Evolutionary conservation across 139 green algal species (phyloP).

Genomic region (Tetraselmis striata): DNA sequence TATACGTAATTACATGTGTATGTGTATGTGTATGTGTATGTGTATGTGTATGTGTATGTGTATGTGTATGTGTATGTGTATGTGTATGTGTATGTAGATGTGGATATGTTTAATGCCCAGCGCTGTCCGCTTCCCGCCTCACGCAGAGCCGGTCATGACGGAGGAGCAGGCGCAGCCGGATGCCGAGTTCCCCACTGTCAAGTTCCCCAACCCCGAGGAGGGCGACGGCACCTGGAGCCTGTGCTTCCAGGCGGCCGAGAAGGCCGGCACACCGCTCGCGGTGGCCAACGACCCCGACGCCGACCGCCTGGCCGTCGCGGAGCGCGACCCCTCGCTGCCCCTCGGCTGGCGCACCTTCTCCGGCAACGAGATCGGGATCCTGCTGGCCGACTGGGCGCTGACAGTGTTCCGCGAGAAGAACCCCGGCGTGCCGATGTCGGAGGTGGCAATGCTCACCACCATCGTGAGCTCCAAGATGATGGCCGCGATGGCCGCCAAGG

Average conservation of each 20-base stretch:
- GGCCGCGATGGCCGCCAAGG: conserved; percentile 37
- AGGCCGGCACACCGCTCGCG: conserved; percentile 31
- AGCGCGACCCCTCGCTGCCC: conserved; percentile 18
- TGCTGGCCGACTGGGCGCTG: conserved; percentile 70
- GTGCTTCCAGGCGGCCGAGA: conserved; percentile 42
- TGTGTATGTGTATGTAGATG: too few relatives aligned
- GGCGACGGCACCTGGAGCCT: conserved; percentile 56
- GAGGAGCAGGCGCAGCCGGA: conserved; percentile 51
- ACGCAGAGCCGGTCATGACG: neutral
- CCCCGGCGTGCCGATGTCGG: conserved; percentile 21
- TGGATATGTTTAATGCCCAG: too few relatives aligned
- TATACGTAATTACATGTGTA: too few relatives aligned
- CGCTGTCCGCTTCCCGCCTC: neutral
- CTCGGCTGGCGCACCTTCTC: conserved; percentile 46
- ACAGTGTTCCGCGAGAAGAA: conserved; percentile 34
- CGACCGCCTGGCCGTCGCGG: conserved; percentile 51
- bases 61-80: too few relatives aligned
- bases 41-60: too few relatives aligned
- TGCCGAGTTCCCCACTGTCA: conserved; percentile 64
- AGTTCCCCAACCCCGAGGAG: conserved; percentile 77
- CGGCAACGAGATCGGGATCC: conserved; percentile 63
- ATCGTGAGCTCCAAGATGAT: conserved; percentile 57
- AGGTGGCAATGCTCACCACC: conserved; percentile 52
- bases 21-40: too few relatives aligned
- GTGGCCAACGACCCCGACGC: conserved; percentile 76